These are phyloP conservation scores for Schrenkiella parvula DNA, from an alignment of 345 rosid genomes.

Conservation along the genomic window DNA sequence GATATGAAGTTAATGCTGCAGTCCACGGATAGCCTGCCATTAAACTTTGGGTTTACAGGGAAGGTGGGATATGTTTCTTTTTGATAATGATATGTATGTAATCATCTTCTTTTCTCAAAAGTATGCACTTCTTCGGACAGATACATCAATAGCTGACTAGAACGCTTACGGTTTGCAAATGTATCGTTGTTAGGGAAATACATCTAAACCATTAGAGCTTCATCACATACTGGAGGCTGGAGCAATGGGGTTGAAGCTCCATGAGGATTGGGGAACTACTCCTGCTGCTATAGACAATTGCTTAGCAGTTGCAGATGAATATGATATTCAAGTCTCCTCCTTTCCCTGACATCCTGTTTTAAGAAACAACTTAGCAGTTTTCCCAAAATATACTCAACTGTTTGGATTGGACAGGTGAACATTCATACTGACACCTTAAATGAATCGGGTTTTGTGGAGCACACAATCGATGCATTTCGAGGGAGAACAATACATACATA, in stretches of 20 bases:
- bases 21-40: constrained; percentile 86
- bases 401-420: constrained; percentile 61
- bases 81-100: neutral
- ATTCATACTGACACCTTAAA: constrained; percentile 95
- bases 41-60: constrained; percentile 97
- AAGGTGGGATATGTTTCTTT: constrained; percentile 49
- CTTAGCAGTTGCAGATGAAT: constrained; percentile 71
- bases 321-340: constrained; percentile 66
- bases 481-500: constrained; percentile 93
- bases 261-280: constrained; percentile 98
- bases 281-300: constrained; percentile 95
- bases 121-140: neutral
- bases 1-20: constrained; percentile 96
- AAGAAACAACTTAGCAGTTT: neutral
- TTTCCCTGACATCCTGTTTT: neutral
- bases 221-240: constrained; percentile 78
- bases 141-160: constrained; percentile 4
- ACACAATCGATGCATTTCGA: constrained; percentile 75
- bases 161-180: constrained; percentile 8
- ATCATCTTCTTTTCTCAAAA: neutral
- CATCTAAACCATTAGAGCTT: constrained; percentile 71
- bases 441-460: constrained; percentile 97
- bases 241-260: constrained; percentile 98
- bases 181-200: constrained; percentile 59
- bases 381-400: neutral